phyloP scores from a whole-genome alignment of 2,329 filamentous ascomycete genomes.

The Arthrobotrys entomopaga region DNA sequence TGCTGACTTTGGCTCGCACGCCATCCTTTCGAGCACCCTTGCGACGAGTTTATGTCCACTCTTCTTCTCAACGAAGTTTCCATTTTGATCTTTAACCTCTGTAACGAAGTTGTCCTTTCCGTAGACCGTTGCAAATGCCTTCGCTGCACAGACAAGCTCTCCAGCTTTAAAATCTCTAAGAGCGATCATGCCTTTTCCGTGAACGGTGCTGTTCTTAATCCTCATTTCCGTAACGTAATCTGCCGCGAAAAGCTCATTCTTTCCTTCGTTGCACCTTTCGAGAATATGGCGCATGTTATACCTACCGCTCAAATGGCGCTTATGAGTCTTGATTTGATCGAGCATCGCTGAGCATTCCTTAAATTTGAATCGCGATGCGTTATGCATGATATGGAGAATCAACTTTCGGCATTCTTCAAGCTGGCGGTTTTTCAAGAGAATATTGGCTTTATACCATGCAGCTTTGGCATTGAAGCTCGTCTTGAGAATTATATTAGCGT shows the following conservation, averaged over 20 bases:
- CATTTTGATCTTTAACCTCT: slow-evolving; percentile 9
- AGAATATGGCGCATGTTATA: slow-evolving; percentile 40
- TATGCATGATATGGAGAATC: slow-evolving; percentile 29
- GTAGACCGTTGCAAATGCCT: slow-evolving; percentile 21
- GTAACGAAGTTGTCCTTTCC: slow-evolving; percentile 14
- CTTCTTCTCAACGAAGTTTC: slow-evolving; percentile 9
- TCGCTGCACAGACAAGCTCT: slow-evolving; percentile 27
- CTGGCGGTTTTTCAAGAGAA: slow-evolving; percentile 16
- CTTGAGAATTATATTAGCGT: slow-evolving; percentile 18
- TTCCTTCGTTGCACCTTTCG: slow-evolving; percentile 19
- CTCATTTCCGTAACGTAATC: slow-evolving; percentile 24
- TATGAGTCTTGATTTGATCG: slow-evolving; percentile 5
- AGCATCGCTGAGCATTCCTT: slow-evolving; percentile 32
- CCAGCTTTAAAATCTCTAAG: slow-evolving; percentile 29
- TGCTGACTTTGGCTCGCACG: slow-evolving; percentile 10
- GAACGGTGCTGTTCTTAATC: slow-evolving; percentile 8
- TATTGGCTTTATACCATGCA: slow-evolving; percentile 44
- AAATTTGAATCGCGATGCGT: slow-evolving; percentile 32
- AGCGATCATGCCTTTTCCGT: slow-evolving; percentile 25
- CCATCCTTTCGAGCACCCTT: slow-evolving; percentile 17
- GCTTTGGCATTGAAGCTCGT: slow-evolving; percentile 21
- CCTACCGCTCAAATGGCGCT: slow-evolving; percentile 2
- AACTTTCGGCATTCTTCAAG: slow-evolving; percentile 30
- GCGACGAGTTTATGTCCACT: slow-evolving; percentile 32
- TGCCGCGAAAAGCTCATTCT: slow-evolving; percentile 3